Evolutionary conservation across 805 yeast genomes (phyloP), one percentile per base, ranked within the genome.

Genomic region (Saccharomycopsis schoenii): DNA sequence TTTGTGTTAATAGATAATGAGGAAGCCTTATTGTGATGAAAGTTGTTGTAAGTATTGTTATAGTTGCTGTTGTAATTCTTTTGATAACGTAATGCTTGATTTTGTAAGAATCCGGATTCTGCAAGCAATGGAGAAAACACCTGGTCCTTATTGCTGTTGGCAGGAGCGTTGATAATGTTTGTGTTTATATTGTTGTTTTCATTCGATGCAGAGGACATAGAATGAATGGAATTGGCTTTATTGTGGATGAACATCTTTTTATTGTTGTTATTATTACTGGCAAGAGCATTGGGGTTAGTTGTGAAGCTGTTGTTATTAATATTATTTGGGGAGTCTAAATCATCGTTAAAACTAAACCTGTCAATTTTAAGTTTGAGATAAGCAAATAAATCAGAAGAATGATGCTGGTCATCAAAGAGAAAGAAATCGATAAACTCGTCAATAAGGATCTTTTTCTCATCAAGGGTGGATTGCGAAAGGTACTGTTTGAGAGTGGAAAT

Each of bases 41-140:
- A 47, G 10, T 40, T 19, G 41, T 50, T 41, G 17, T 29, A 19
- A n/a, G 25, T 57, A 25, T 62, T 43, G 40, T 55, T 60, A 4
- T 59, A 43, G 37, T 59, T 59, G 24, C 60, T 60, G n/a, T 47
- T 47, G n/a, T 47, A 47, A 25, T 47, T 47, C n/a, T 47, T 47
- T 25, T 47, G 52, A 55, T 60, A 64, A 24, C 62, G 40, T 47
- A 62, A 55, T 3, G 69, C 65, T 37, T 67, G 65, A 21, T 58
- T 60, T 43, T 64, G 61, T 29, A 64, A 52, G 55, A 64, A 64
- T 9, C 65, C 65, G 51, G 65, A 62, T 56, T 64, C 66, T 15
- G 65, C 54, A 15, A 64, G 47, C 25, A 62, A 57, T 6, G 66
- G 66, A 11, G 65, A 62, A 42, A 64, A 64, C 14, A 64, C 64